Evolutionary conservation across 768 basidiomycete species (phyloP).

Genomic region (Mycena latifolia): DNA sequence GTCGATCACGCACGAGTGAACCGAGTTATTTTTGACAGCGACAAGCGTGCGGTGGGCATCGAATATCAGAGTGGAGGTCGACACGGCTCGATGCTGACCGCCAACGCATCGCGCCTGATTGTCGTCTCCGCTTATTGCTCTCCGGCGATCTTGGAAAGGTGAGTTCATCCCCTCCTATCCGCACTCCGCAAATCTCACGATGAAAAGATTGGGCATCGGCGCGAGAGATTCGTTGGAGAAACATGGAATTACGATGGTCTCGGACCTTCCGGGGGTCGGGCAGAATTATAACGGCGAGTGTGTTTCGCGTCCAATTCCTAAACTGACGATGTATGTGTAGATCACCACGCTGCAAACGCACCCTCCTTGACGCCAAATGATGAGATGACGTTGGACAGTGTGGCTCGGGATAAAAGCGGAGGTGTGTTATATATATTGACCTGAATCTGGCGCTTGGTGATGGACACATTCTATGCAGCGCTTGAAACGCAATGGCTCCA

Average conservation of each 20-base stretch:
- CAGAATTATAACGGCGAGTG: constrained; percentile 59
- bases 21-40: constrained; percentile 63
- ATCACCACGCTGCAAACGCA: constrained; percentile 51
- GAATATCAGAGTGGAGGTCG: constrained; percentile 52
- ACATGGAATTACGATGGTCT: constrained; percentile 59
- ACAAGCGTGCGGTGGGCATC: constrained; percentile 58
- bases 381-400: constrained; percentile 60
- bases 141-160: constrained; percentile 66
- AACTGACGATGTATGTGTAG: constrained; percentile 40
- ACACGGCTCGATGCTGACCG: constrained; percentile 33
- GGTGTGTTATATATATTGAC: constrained; percentile 39
- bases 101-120: constrained; percentile 56
- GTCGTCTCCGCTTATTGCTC: constrained; percentile 67
- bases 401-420: constrained; percentile 53
- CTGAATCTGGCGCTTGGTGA: too few relatives aligned
- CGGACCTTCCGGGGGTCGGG: constrained; percentile 83
- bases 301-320: too few relatives aligned
- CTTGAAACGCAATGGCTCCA: constrained; percentile 42
- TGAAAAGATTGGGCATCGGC: constrained; percentile 79
- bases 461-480: constrained; percentile 23
- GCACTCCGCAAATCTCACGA: background rate
- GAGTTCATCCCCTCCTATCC: background rate
- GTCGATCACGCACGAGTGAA: constrained; percentile 55
- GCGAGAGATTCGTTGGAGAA: constrained; percentile 56
- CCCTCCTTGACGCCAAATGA: constrained; percentile 57